These are phyloP conservation scores for Geranium brycei DNA, from an alignment of 345 rosid genomes.

Conservation along the genomic window DNA sequence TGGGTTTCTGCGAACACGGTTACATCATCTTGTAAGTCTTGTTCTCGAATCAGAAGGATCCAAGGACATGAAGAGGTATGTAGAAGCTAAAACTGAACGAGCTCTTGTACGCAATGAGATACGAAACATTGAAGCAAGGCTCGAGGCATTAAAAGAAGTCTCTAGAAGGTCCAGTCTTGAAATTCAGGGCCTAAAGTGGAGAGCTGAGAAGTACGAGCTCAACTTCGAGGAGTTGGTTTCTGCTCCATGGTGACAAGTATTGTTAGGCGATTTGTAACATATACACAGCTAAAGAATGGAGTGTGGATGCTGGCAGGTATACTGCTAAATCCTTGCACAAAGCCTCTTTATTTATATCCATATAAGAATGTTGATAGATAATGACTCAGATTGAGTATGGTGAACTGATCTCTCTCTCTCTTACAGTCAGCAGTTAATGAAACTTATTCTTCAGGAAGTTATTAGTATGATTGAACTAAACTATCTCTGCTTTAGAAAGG, in stretches of 20 bases:
- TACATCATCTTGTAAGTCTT: constrained; percentile 29
- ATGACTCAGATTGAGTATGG: too few species aligned
- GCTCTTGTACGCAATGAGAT: constrained; percentile 28
- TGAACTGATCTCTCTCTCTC: too few species aligned
- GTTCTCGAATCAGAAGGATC: constrained; percentile 44
- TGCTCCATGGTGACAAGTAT: constrained; percentile 40
- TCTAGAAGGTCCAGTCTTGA: constrained; percentile 24
- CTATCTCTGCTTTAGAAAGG: too few species aligned
- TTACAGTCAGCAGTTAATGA: too few species aligned
- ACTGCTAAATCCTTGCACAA: too few species aligned
- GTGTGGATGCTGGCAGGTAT: too few species aligned
- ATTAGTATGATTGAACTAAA: too few species aligned
- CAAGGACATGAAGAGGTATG: constrained; percentile 31
- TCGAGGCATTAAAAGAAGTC: constrained; percentile 35
- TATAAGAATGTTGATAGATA: too few species aligned
- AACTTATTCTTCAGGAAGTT: too few species aligned
- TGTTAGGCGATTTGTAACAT: not conserved
- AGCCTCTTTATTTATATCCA: too few species aligned
- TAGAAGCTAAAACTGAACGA: constrained; percentile 35
- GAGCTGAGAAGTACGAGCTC: constrained; percentile 35
- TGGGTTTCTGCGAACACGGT: constrained; percentile 41
- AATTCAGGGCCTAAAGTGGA: constrained; percentile 24
- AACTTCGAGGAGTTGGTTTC: constrained; percentile 36
- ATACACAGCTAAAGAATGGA: too few species aligned
- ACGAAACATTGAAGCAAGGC: constrained; percentile 33